These are phyloP conservation scores for Hysterangium stoloniferum DNA, from an alignment of 768 basidiomycete genomes.

Conservation along the genomic window DNA sequence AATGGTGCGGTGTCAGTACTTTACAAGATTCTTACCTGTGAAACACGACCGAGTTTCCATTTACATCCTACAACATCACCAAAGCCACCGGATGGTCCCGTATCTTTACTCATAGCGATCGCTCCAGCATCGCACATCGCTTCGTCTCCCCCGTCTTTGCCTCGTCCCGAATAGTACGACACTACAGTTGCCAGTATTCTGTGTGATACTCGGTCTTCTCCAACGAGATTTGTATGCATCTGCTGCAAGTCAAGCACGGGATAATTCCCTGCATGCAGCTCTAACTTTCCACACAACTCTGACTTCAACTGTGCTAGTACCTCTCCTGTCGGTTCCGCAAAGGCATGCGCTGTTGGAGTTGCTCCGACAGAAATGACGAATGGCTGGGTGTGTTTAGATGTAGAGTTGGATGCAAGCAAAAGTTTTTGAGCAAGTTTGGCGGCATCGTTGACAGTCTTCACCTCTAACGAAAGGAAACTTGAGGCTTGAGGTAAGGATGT, in stretches of 20 bases:
- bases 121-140: slow-evolving; percentile 79
- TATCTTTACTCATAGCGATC: slow-evolving; percentile 84
- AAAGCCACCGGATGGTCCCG: slow-evolving; percentile 60
- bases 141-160: slow-evolving; percentile 54
- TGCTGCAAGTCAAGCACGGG: slow-evolving; percentile 82
- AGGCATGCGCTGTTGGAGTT: slow-evolving; percentile 83
- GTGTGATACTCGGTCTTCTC: slow-evolving; percentile 49
- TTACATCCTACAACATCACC: slow-evolving; percentile 51
- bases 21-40: slow-evolving; percentile 34
- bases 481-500: slow-evolving; percentile 59
- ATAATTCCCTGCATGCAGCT: slow-evolving; percentile 80
- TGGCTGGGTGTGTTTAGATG: slow-evolving; percentile 27
- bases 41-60: slow-evolving; percentile 59
- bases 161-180: slow-evolving; percentile 72
- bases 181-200: slow-evolving; percentile 64
- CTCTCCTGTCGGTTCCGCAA: slow-evolving; percentile 40
- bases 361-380: slow-evolving; percentile 78
- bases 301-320: slow-evolving; percentile 30
- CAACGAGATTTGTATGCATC: slow-evolving; percentile 61
- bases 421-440: slow-evolving; percentile 48
- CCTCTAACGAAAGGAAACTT: slow-evolving; percentile 58
- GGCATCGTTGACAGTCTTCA: slow-evolving; percentile 59
- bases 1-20: slow-evolving; percentile 11
- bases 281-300: slow-evolving; percentile 52
- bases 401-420: slow-evolving; percentile 30